Base-by-base conservation (phyloP, 1,284 basidiomycete species). In the Caloboletus firmus region DNA sequence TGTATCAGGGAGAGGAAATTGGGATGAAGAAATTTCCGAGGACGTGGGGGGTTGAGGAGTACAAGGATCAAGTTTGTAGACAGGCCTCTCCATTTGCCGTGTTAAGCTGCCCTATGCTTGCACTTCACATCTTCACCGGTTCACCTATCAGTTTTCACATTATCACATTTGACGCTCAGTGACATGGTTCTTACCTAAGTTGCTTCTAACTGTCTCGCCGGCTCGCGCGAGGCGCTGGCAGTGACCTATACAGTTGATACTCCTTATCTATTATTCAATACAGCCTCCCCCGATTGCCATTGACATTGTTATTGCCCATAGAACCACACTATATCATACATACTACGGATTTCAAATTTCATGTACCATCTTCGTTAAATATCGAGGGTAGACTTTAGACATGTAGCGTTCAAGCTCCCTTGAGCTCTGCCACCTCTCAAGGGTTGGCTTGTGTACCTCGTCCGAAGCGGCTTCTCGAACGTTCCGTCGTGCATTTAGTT, bases 1-100 rank as follows among this genome's bases (percentile, higher is more conserved):
- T 92, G 13, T 90, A 85, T 67, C 86, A 91, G 70, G 87, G 90
- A 3, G 75, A 89, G 69, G 87, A 89, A 62, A 78, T 91, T 1
- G 89, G 82, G 0, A 75, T 87, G 71, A 79, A 77, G 69, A 91
- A 91, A 57, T 79, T 89, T 40, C 86, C 88, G 8, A 64, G 73
- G 31, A 68, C 72, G 5, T 90, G 88, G 87, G 78, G 79, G 0
- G 74, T 87, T 18, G 82, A 87, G 51, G 87, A 89, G n/a, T n/a
- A n/a, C n/a, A n/a, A n/a, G n/a, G n/a, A n/a, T n/a, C n/a, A n/a
- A n/a, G n/a, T n/a, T n/a, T n/a, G n/a, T n/a, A n/a, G n/a, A n/a
- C n/a, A n/a, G n/a, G n/a, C n/a, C n/a, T n/a, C n/a, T n/a, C n/a
- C n/a, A n/a, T n/a, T n/a, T n/a, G n/a, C n/a, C n/a, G n/a, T n/a